Evolutionary conservation across 805 yeast species (phyloP).

Genomic region (Yarrowia divulgata): DNA sequence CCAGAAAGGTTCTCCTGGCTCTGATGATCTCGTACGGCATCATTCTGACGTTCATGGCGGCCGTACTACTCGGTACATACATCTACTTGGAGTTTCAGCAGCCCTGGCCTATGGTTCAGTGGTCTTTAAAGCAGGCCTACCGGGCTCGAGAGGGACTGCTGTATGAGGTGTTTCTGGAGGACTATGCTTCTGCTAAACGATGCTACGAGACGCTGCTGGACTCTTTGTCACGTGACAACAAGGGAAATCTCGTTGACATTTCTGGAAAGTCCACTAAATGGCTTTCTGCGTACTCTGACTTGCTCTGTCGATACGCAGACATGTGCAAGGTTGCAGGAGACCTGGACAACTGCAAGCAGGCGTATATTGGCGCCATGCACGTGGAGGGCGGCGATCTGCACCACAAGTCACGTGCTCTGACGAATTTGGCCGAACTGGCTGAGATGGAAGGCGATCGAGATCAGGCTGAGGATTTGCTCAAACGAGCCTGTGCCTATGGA

Average conservation of each 20-base stretch:
- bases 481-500: slow-evolving; percentile 33
- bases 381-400: neutral
- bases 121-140: slow-evolving; percentile 9
- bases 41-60: slow-evolving; percentile 12
- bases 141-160: slow-evolving; percentile 19
- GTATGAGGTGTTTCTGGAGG: slow-evolving; percentile 15
- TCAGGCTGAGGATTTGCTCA: slow-evolving; percentile 7
- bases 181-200: neutral
- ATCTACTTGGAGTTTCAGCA: slow-evolving; percentile 19
- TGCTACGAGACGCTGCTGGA: slow-evolving; percentile 13
- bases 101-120: slow-evolving; percentile 17
- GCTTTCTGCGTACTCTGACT: slow-evolving; percentile 14
- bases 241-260: slow-evolving; percentile 9
- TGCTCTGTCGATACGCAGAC: slow-evolving; percentile 35
- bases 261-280: neutral
- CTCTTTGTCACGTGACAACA: slow-evolving; percentile 18
- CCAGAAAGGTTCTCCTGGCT: slow-evolving; percentile 25
- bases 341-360: slow-evolving; percentile 22
- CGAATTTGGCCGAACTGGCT: slow-evolving; percentile 12
- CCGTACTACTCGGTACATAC: neutral
- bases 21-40: slow-evolving; percentile 31
- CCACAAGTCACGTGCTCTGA: slow-evolving; percentile 17
- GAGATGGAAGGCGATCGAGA: slow-evolving; percentile 22
- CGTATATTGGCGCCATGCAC: slow-evolving; percentile 4
- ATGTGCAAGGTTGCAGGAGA: slow-evolving; percentile 30